These are phyloP conservation scores for Trypanosoma lewisi DNA, from an alignment of 208 protist genomes.

Conservation along the genomic window DNA sequence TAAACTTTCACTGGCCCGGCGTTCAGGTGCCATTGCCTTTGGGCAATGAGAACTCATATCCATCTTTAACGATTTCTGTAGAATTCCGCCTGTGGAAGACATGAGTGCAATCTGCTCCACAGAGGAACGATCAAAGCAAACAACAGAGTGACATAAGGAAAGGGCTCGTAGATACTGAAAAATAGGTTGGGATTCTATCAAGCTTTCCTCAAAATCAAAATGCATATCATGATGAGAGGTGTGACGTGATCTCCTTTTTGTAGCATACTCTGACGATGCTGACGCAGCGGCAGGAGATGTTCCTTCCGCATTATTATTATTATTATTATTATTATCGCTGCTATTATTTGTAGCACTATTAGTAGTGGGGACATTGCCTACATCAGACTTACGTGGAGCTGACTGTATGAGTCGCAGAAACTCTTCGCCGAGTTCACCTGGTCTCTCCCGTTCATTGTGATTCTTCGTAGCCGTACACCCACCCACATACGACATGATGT, in stretches of 20 bases:
- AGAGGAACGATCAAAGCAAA: constrained; percentile 60
- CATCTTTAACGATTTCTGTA: no score
- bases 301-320: no score
- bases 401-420: constrained; percentile 28
- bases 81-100: background rate
- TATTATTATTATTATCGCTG: no score
- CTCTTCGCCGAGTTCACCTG: constrained; percentile 53
- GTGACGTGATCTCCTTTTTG: no score
- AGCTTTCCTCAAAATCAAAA: constrained; percentile 31
- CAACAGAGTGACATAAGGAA: constrained; percentile 72
- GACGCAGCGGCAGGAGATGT: no score
- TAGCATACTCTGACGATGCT: no score
- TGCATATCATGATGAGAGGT: background rate
- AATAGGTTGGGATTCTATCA: constrained; percentile 44
- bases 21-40: no score
- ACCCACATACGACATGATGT: constrained; percentile 89
- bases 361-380: no score
- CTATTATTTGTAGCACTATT: no score
- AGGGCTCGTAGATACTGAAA: constrained; percentile 70
- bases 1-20: no score
- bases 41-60: no score
- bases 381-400: background rate
- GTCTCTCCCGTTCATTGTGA: constrained; percentile 58
- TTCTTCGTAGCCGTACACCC: constrained; percentile 39
- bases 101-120: constrained; percentile 2